Base-by-base conservation (phyloP, 2,329 filamentous ascomycete species). In the Aureobasidium namibiae region DNA sequence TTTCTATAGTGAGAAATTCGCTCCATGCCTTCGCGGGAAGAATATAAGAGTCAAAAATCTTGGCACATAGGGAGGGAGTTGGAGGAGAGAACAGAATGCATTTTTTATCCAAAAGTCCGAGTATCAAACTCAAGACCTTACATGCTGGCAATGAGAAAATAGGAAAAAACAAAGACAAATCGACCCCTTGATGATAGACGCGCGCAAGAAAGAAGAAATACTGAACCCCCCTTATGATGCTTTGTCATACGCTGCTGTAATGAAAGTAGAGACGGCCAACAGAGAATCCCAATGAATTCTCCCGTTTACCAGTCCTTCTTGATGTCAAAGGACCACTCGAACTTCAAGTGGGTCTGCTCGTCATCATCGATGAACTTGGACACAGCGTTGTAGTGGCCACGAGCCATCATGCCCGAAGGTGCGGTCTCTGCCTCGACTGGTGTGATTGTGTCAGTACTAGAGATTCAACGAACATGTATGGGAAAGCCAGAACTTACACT, bases 291-390 rank as follows among this genome's bases (percentile, higher is more conserved):
- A 4, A 10, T 3, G 4, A 16, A 11, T 39, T 16, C 18, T n/a
- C n/a, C 10, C 16, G 34, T 50, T 18, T 57, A 89, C 94, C 94
- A 97, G 73, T 96, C 90, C 83, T 97, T 99, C 76, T 88, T 82
- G 73, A 99, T 96, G 71, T 96, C 89, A 70, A 99, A 97, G 63
- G 87, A 85, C 94, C 94, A 99, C 69, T 95, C 88, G 74, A 99
- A 99, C 72, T 87, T 81, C 64, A 99, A 80, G 75, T 99, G 92
- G 64, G 82, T 86, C 75, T 90, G 86, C 74, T 94, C 87, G 77
- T 99, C 94, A 69, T 99, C 94, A 72, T 99, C 94, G 63, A 96
- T 83, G 73, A 99, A 99, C 75, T 85, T 90, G 65, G 91, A 96
- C 62, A 86, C 76, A 63, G 92, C 92, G 62, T 88, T 88, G 82